These are phyloP conservation scores for Pistacia integerrima DNA, from an alignment of 345 rosid species.

Conservation along the genomic window DNA sequence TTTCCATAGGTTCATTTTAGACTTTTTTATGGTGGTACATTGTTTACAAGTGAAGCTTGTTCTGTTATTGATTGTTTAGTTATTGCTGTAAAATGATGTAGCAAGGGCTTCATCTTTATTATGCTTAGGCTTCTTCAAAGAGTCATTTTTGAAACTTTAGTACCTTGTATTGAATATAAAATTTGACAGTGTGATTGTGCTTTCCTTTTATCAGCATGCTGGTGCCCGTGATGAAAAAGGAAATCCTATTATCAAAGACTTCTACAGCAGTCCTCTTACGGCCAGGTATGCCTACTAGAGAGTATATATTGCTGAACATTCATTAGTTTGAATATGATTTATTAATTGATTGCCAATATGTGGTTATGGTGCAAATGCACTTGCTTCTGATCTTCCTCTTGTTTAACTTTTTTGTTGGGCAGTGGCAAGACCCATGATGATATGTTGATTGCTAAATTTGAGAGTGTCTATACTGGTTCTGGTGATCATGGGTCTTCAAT, in stretches of 20 bases:
- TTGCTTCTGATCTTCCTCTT: slow-evolving; percentile 19
- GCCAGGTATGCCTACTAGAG: slow-evolving; percentile 60
- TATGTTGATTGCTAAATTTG: slow-evolving; percentile 75
- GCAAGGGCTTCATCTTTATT: not conserved
- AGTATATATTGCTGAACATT: slow-evolving; percentile 11
- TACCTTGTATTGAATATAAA: not conserved
- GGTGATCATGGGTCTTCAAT: slow-evolving; percentile 89
- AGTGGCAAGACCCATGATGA: slow-evolving; percentile 86
- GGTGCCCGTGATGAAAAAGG: slow-evolving; percentile 84
- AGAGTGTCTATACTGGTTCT: slow-evolving; percentile 86
- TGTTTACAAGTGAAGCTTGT: not conserved
- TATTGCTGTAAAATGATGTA: slow-evolving; percentile 3
- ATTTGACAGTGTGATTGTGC: not conserved
- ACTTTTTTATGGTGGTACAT: not conserved
- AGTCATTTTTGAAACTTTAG: slow-evolving; percentile 3
- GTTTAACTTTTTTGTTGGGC: slow-evolving; percentile 33
- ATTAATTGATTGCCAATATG: not conserved
- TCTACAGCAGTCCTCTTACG: slow-evolving; percentile 81
- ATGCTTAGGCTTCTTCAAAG: not conserved
- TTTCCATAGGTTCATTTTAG: not conserved
- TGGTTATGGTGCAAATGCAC: slow-evolving; percentile 7
- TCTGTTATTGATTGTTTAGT: not conserved
- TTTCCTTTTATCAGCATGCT: slow-evolving; percentile 55
- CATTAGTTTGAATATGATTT: not conserved
- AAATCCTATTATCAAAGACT: slow-evolving; percentile 80